Conservation (phyloP, 495 filamentous ascomycete species). For the Neurospora intermedia region DNA sequence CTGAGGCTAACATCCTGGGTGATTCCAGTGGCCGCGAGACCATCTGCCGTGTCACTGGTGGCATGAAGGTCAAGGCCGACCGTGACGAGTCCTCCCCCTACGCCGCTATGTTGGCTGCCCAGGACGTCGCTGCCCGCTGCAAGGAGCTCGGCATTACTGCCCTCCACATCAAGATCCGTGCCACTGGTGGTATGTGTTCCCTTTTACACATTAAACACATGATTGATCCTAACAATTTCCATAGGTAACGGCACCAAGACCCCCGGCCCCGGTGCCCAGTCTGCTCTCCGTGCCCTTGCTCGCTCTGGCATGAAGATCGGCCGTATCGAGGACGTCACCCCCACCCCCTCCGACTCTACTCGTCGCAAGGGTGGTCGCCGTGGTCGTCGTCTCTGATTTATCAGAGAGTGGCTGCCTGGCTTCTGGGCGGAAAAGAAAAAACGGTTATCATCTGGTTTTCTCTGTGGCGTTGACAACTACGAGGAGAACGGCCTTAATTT, state of each 20-base stretch:
- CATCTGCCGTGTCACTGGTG: constrained; percentile 96
- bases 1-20: constrained; percentile 53
- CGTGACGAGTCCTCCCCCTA: constrained; percentile 99
- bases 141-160: constrained; percentile 99
- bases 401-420: constrained; percentile 21
- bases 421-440: constrained; percentile 19
- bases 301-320: constrained; percentile 99
- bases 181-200: constrained; percentile 70
- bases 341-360: constrained; percentile 96
- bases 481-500: constrained; percentile 53
- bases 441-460: constrained; percentile 36
- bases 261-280: constrained; percentile 95
- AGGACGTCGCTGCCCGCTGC: constrained; percentile 89
- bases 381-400: constrained; percentile 92
- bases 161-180: constrained; percentile 99
- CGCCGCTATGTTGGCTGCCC: constrained; percentile 99
- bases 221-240: background rate
- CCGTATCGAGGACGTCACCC: constrained; percentile 98
- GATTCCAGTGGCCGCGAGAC: constrained; percentile 95
- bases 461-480: constrained; percentile 52
- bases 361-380: constrained; percentile 99
- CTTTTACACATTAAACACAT: background rate
- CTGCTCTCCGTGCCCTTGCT: constrained; percentile 94
- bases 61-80: constrained; percentile 99
- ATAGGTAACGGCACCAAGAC: constrained; percentile 97